These are phyloP conservation scores for Crucihimalaya himalaica DNA, from an alignment of 345 rosid species.

Conservation along the genomic window DNA sequence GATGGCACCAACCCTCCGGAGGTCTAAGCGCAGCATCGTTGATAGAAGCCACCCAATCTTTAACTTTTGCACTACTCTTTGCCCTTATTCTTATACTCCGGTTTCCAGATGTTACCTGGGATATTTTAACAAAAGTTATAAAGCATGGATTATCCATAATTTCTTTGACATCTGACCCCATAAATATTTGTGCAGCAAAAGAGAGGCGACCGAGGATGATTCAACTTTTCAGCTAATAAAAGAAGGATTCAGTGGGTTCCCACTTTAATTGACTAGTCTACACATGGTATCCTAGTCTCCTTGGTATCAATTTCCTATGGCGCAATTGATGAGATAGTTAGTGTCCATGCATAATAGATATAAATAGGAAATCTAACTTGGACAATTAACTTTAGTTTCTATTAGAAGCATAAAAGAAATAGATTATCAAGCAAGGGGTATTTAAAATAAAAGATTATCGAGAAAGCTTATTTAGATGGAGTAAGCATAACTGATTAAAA, in stretches of 20 bases:
- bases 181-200: neutral
- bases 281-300: conserved; percentile 12
- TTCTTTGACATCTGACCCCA: conserved; percentile 33
- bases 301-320: conserved; percentile 17
- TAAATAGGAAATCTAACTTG: conserved; percentile 3
- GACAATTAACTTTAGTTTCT: neutral
- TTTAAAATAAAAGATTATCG: neutral
- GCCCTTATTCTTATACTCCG: conserved; percentile 88
- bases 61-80: conserved; percentile 77
- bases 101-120: conserved; percentile 82
- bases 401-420: conserved; percentile 9
- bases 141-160: conserved; percentile 11
- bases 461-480: conserved; percentile 9
- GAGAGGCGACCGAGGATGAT: neutral
- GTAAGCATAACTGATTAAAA: conserved; percentile 4
- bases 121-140: conserved; percentile 2
- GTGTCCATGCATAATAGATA: conserved; percentile 13
- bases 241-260: neutral
- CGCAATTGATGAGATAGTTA: conserved; percentile 4
- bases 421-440: conserved; percentile 6
- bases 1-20: conserved; percentile 99
- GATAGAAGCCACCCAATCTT: conserved; percentile 94
- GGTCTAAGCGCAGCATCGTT: conserved; percentile 98
- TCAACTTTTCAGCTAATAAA: conserved; percentile 6
- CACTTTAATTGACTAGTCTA: conserved; percentile 4